Base-by-base conservation (phyloP, 108 stramenopile genomes). In the Skeletonema potamos region DNA sequence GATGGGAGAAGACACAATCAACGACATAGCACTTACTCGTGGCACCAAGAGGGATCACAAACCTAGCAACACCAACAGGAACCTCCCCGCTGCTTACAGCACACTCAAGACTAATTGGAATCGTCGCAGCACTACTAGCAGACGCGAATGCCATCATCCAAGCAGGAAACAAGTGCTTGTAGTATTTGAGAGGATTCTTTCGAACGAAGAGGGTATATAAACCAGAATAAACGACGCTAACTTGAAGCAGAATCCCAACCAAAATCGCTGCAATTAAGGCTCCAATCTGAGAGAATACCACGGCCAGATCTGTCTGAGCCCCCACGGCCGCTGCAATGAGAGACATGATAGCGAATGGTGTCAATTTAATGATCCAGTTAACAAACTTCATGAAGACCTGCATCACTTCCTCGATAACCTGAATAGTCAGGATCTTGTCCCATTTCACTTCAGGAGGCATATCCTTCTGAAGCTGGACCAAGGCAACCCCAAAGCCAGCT, bases 301-400 rank as follows among this genome's bases (percentile, higher is more conserved):
- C 70, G 5, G 17, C 48, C 18, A 77, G 39, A 48, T 82, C 58
- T 27, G 65, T 58, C 43, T 82, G 64, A 18, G 34, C 13, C 2
- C 81, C 81, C 37, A 82, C 72, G 27, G 81, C 76, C 11, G 20
- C 66, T n/a, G 76, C 74, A 55, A 77, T 66, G 27, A 82, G 41
- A 17, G 70, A 72, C n/a, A 72, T 43, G 32, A 82, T 71, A 3
- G 75, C 75, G 37, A 82, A 58, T 2, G 81, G 81, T 13, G 81
- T 66, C 18, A 61, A 37, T 7, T 41, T 36, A 51, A 81, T 70
- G 41, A 81, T 76, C 74, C 74, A 75, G 22, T 27, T 29, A 18
- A 75, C 69, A 24, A 81, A 54, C 22, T 54, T 66, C 68, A 74
- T 64, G 64, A 82, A 76, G 44, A 82, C 65, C 15, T 62, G 41